phyloP scores from a whole-genome alignment of 768 basidiomycete species.

The Cystofilobasidium bisporidii region DNA sequence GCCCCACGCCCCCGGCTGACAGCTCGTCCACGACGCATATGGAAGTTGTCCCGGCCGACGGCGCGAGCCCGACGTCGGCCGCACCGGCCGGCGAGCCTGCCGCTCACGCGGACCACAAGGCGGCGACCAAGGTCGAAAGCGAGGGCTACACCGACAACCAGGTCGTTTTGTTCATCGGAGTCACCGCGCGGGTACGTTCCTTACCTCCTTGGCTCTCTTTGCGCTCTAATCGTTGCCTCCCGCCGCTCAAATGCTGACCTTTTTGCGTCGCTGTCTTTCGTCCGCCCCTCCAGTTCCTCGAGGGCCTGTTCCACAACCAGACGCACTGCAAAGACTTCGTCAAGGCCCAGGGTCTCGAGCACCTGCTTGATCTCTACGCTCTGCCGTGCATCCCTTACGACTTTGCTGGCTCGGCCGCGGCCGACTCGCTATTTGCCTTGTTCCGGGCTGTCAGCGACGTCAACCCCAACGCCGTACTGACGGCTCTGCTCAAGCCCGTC shows the following conservation, averaged over 20 bases:
- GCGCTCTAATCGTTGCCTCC: too few species aligned
- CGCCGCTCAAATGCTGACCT: too few species aligned
- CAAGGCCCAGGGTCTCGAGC: conserved; percentile 60
- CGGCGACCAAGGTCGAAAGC: conserved; percentile 8
- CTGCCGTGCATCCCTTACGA: conserved; percentile 82
- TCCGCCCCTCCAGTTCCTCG: too few species aligned
- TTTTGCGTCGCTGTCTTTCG: too few species aligned
- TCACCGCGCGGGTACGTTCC: too few species aligned
- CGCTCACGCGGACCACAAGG: not conserved
- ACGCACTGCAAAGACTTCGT: conserved; percentile 87
- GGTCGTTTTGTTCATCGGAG: conserved; percentile 67
- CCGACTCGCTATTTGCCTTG: conserved; percentile 77
- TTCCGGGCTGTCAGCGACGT: conserved; percentile 82
- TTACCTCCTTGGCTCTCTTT: too few species aligned
- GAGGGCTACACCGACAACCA: conserved; percentile 49
- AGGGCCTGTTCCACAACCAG: conserved; percentile 86
- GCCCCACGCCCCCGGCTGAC: not conserved
- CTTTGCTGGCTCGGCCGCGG: conserved; percentile 71
- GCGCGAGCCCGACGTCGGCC: conserved; percentile 27
- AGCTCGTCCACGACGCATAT: not conserved
- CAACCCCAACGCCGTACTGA: conserved; percentile 63
- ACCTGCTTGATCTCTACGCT: conserved; percentile 64
- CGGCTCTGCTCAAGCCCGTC: conserved; percentile 60
- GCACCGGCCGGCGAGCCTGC: not conserved
- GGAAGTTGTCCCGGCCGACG: not conserved